Percentiles rank a stretch among this genome's conserved stretches.
Conservation (phyloP, 2,329 filamentous ascomycete species). For the Fusarium algeriense region DNA sequence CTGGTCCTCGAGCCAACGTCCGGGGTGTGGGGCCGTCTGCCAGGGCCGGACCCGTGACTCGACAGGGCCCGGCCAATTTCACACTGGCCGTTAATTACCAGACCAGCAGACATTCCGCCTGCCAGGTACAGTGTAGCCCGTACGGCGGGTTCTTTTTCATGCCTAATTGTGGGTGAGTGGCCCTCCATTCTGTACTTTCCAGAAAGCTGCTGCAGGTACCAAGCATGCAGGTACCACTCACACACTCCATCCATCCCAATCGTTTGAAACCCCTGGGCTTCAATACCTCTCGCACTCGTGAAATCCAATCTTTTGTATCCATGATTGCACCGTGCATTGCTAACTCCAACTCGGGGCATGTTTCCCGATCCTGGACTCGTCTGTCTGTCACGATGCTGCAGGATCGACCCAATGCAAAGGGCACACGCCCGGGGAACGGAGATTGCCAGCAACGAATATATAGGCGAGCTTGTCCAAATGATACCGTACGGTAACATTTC, state of each 20-base stretch:
- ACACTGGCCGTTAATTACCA: slow-evolving; percentile 32
- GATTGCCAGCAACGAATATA: slow-evolving; percentile 33
- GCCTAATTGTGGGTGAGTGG: slow-evolving; percentile 36
- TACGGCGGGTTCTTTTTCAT: slow-evolving; percentile 23
- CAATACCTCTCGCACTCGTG: slow-evolving; percentile 29
- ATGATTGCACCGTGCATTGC: slow-evolving; percentile 13
- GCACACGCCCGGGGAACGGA: slow-evolving; percentile 39
- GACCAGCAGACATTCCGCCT: slow-evolving; percentile 7
- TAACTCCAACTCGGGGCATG: slow-evolving; percentile 18
- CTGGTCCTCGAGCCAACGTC: slow-evolving; percentile 40
- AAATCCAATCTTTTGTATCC: slow-evolving; percentile 1
- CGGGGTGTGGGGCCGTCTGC: slow-evolving; percentile 46
- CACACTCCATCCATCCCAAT: slow-evolving; percentile 1
- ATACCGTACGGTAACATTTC: slow-evolving; percentile 36
- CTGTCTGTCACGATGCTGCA: slow-evolving; percentile 30
- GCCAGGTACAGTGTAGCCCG: slow-evolving; percentile 1
- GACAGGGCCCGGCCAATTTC: slow-evolving; percentile 26
- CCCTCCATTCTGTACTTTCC: slow-evolving; percentile 39
- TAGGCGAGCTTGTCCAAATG: slow-evolving; percentile 19
- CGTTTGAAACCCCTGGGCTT: slow-evolving; percentile 34
- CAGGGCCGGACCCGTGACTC: slow-evolving; percentile 32
- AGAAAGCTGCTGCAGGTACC: slow-evolving; percentile 40
- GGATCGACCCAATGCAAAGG: slow-evolving; percentile 43
- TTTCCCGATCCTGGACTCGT: slow-evolving; percentile 30
- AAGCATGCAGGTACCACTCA: slow-evolving; percentile 21